A percentile compares a stretch with the other conserved stretches of the same genome.
Conservation (phyloP, 164 flowering plant species). For the Sedum album region DNA sequence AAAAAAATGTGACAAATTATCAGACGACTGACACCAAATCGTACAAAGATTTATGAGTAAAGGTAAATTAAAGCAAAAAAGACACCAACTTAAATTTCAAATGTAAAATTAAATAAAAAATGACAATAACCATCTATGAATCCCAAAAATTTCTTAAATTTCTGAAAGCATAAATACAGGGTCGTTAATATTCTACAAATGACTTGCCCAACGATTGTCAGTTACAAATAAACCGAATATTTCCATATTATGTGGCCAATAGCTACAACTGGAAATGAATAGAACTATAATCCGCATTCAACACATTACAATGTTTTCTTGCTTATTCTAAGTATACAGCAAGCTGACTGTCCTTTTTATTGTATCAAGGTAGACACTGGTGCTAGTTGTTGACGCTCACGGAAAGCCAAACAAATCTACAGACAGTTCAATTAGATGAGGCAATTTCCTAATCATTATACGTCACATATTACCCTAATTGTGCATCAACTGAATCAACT, state of each 20-base stretch:
- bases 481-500: background rate
- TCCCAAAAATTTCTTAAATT: background rate
- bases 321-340: too few species aligned
- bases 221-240: background rate
- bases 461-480: background rate
- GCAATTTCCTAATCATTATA: background rate
- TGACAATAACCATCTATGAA: background rate
- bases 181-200: background rate
- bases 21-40: background rate
- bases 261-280: too few species aligned
- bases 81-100: background rate
- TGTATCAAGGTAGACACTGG: too few species aligned
- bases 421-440: background rate
- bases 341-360: too few species aligned
- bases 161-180: background rate
- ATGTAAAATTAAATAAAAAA: background rate
- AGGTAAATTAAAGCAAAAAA: background rate
- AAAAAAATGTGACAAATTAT: background rate
- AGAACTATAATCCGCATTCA: too few species aligned
- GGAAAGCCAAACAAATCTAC: background rate
- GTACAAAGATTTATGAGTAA: background rate
- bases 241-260: too few species aligned
- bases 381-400: background rate
- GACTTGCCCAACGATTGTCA: background rate
- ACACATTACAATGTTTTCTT: too few species aligned